These are phyloP conservation scores for Wickerhamomyces bovis DNA, from an alignment of 805 yeast species.

Conservation along the genomic window DNA sequence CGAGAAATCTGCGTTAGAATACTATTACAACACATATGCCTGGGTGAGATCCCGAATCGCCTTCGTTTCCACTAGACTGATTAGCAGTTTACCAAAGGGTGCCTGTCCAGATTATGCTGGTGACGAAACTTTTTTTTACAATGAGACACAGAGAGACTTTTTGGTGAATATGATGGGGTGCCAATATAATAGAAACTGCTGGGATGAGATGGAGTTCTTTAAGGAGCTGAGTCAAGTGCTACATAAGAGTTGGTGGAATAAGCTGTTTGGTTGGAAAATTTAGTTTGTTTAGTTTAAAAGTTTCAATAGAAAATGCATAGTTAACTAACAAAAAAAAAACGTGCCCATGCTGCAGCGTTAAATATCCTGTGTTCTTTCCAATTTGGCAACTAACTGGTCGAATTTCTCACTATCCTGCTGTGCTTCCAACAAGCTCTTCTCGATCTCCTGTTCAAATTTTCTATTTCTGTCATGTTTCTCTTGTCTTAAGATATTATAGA, in stretches of 20 bases:
- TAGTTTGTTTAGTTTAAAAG: background rate
- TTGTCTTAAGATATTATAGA: slow-evolving; percentile 57
- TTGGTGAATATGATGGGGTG: slow-evolving; percentile 36
- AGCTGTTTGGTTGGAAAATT: slow-evolving; percentile 11
- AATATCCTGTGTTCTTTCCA: slow-evolving; percentile 13
- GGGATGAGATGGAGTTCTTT: slow-evolving; percentile 35
- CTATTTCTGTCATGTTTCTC: slow-evolving; percentile 41
- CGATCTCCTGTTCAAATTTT: slow-evolving; percentile 33
- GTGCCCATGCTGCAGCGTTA: too few relatives aligned
- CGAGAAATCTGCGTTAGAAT: slow-evolving; percentile 35
- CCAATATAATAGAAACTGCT: slow-evolving; percentile 31
- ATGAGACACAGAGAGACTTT: slow-evolving; percentile 32
- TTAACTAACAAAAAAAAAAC: too few relatives aligned
- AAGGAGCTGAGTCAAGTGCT: slow-evolving; percentile 26
- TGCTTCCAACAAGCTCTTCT: slow-evolving; percentile 13
- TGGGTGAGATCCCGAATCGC: slow-evolving; percentile 37
- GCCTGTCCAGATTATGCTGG: slow-evolving; percentile 28
- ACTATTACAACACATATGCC: slow-evolving; percentile 29
- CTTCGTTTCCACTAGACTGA: slow-evolving; percentile 32
- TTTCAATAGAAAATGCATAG: background rate
- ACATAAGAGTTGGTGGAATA: slow-evolving; percentile 28
- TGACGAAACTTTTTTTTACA: slow-evolving; percentile 30
- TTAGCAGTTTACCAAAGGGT: slow-evolving; percentile 33
- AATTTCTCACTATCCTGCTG: slow-evolving; percentile 14
- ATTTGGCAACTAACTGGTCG: slow-evolving; percentile 9